Evolutionary conservation across 2,329 filamentous ascomycete genomes (phyloP).

Genomic region (Dothidotthia symphoricarpi): DNA sequence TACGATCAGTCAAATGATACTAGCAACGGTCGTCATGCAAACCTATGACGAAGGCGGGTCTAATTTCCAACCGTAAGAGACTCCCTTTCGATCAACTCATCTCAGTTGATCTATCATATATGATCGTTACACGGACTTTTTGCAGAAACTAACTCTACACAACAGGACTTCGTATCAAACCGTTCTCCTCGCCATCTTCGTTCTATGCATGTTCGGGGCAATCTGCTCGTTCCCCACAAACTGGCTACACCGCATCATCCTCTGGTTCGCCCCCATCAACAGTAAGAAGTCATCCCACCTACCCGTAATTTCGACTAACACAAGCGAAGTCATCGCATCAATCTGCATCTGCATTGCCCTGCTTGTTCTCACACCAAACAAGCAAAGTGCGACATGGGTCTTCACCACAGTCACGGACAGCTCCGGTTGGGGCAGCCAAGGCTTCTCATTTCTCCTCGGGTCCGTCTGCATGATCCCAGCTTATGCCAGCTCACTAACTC

Average conservation of each 20-base stretch:
- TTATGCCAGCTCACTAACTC: constrained; percentile 4
- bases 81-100: neutral
- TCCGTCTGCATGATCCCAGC: constrained; percentile 34
- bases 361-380: constrained; percentile 58
- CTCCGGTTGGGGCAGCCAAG: constrained; percentile 61
- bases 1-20: constrained; percentile 62
- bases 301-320: constrained; percentile 5
- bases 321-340: constrained; percentile 53
- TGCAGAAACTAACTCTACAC: constrained; percentile 2
- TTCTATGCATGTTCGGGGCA: constrained; percentile 56
- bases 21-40: constrained; percentile 62
- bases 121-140: too few species aligned
- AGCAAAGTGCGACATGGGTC: constrained; percentile 59
- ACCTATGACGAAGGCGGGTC: constrained; percentile 54
- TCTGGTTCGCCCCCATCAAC: constrained; percentile 67
- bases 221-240: constrained; percentile 64
- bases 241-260: constrained; percentile 58
- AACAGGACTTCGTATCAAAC: constrained; percentile 57
- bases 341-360: constrained; percentile 60
- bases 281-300: constrained; percentile 39
- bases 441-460: constrained; percentile 62
- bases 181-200: constrained; percentile 56
- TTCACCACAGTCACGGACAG: constrained; percentile 61
- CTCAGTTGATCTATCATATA: too few species aligned
- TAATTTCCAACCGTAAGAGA: constrained; percentile 57